Evolutionary conservation across 2,329 filamentous ascomycete species (phyloP), one percentile per base, ranked within the genome.

Genomic region (Colletotrichum trifolii): DNA sequence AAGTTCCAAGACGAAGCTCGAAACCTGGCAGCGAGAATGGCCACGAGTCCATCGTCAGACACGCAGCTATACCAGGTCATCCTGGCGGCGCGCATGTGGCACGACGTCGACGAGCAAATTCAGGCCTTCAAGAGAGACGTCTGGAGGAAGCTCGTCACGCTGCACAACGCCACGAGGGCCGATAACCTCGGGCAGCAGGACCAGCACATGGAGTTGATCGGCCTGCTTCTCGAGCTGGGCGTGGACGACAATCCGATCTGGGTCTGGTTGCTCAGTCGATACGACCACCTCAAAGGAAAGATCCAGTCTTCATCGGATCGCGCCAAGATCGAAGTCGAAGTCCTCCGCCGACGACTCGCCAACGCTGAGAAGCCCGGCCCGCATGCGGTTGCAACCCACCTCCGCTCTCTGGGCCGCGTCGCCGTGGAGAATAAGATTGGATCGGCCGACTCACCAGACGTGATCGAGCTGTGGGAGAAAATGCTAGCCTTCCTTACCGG

Each of bases 231-330:
- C n/a, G 95, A 99, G 76, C 83, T 99, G 17, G 96, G 96, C 7
- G 94, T 97, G 2, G 91, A 97, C 9, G 94, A 98, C 65, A 99
- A 97, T 71, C 96, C 96, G 1, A 97, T 99, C 67, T 97, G 93
- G 92, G 86, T 96, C 10, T 99, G 96, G 94, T 87, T 99, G 34
- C 82, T 95, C 60, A 97, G 93, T 73, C 89, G 93, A 49, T 96
- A 94, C 73, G 93, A 97, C 69, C 90, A 94, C 73, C 83, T 99
- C 60, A 97, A 96, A 77, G 89, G 89, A 69, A 96, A 92, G 74
- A 95, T 98, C 57, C 87, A 88, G 46, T 83, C 86, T 0, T 91
- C 90, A 12, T 93, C 93, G 56, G 94, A 98, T 68, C 89, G 94
- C n/a, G 90, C 91, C 56, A 92, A 91, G 74, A 88, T 97, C 15